Conservation (phyloP, 768 basidiomycete species). For the Pleurotus salmoneostramineus region DNA sequence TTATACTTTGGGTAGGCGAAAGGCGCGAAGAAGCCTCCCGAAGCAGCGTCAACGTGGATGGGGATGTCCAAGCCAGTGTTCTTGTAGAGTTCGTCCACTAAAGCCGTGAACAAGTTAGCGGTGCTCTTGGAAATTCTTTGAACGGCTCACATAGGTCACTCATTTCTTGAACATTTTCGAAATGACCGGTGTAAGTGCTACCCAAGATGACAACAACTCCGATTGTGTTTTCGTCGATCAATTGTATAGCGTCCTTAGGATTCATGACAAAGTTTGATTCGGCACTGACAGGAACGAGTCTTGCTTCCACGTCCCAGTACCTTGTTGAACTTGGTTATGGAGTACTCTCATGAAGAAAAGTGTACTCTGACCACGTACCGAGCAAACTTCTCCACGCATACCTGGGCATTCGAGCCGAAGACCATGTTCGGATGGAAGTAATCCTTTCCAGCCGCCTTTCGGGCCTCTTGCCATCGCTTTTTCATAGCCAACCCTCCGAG, state of each 20-base stretch:
- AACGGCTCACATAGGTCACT: constrained; percentile 36
- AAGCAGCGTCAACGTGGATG: constrained; percentile 67
- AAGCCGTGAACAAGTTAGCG: background rate
- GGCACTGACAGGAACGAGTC: constrained; percentile 41
- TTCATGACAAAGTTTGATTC: constrained; percentile 49
- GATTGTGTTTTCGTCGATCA: constrained; percentile 69
- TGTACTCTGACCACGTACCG: constrained; percentile 23
- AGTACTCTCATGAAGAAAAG: background rate
- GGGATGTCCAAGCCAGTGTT: constrained; percentile 56
- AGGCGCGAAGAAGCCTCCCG: constrained; percentile 60
- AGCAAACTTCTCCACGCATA: constrained; percentile 56
- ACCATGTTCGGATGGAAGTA: constrained; percentile 53
- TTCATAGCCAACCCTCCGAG: constrained; percentile 66
- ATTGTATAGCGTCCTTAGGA: constrained; percentile 44
- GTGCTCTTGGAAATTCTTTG: background rate
- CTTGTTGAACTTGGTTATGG: constrained; percentile 16
- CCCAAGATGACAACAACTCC: constrained; percentile 57
- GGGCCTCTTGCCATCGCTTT: constrained; percentile 59
- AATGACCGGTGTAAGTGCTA: constrained; percentile 59
- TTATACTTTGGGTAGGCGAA: constrained; percentile 54
- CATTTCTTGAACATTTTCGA: constrained; percentile 58
- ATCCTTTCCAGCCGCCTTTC: constrained; percentile 57
- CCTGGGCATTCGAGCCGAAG: constrained; percentile 60
- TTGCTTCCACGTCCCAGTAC: constrained; percentile 62
- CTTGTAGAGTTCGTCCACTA: constrained; percentile 50